Base-by-base conservation (phyloP, 2,329 filamentous ascomycete species). In the Colletotrichum brevisporum region DNA sequence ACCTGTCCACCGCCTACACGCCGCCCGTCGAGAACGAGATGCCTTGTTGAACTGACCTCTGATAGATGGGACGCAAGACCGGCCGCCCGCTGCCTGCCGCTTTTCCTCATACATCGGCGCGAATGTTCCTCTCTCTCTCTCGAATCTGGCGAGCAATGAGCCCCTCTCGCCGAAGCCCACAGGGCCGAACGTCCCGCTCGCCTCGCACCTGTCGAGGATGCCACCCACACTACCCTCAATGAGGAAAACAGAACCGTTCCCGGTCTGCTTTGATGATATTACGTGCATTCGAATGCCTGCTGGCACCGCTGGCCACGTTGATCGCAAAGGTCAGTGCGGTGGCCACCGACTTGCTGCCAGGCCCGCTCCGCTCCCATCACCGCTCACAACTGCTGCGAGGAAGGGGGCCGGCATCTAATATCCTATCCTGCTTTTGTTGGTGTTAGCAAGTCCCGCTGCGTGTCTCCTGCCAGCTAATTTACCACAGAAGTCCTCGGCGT, bases 181-280 rank as follows among this genome's bases (percentile, higher is more conserved):
- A 41, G 51, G 24, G 43, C 58, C 51, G 24, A 55, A 21, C 24
- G 31, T 61, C 51, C 63, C 57, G 57, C 57, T 67, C 58, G 51
- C 58, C 63, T 67, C 47, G 52, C 18, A 12, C 18, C 43, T 27
- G 26, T 41, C 9, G 41, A 62, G 18, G 36, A 57, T 55, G 59
- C 6, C 52, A 26, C 27, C 41, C 45, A 31, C 60, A 41, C 60
- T 65, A 65, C 48, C 65, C 54, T 41, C 65, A 54, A 55, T 63
- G 31, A 63, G 61, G 65, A 21, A 50, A 64, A 47, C 27, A 52
- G 18, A 26, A 18, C 60, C 65, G 65, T 54, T 47, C 54, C 65
- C 26, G 55, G 65, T 59, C 61, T 16, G 24, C 5, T 39, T 18
- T 48, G 65, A 54, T 24, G 59, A 56, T 47, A 59, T 65, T 68